These are phyloP conservation scores for Ustilago cynodontis DNA, from an alignment of 1,284 basidiomycete species.

Conservation along the genomic window DNA sequence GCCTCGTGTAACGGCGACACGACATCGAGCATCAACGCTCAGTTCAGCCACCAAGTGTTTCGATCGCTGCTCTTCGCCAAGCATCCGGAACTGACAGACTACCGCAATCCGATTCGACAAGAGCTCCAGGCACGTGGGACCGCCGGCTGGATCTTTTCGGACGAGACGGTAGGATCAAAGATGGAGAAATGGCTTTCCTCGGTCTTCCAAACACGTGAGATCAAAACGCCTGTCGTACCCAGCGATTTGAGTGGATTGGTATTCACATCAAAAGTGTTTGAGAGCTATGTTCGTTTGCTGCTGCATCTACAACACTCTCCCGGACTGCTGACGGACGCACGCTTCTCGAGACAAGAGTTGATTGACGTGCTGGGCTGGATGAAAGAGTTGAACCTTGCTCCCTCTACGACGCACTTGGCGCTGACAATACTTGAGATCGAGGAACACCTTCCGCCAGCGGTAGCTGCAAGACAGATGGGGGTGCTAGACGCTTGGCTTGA, in stretches of 20 bases:
- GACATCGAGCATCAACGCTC: constrained; percentile 11
- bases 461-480: constrained; percentile 40
- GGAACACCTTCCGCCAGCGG: constrained; percentile 31
- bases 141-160: constrained; percentile 35
- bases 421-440: constrained; percentile 43
- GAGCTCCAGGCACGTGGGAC: constrained; percentile 18
- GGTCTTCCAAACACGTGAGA: constrained; percentile 12
- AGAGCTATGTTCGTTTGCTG: constrained; percentile 39
- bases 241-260: constrained; percentile 14
- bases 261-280: constrained; percentile 38
- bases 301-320: constrained; percentile 37
- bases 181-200: constrained; percentile 46
- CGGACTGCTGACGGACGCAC: background rate
- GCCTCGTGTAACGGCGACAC: constrained; percentile 14
- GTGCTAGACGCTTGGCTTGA: constrained; percentile 27
- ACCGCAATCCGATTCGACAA: constrained; percentile 20
- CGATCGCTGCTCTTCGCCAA: constrained; percentile 34
- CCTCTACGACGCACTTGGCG: constrained; percentile 26
- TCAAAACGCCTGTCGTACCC: background rate
- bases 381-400: constrained; percentile 29
- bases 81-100: constrained; percentile 30
- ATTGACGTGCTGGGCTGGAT: constrained; percentile 41
- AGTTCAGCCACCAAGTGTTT: constrained; percentile 29
- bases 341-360: constrained; percentile 17
- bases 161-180: constrained; percentile 20